Evolutionary conservation across 225 moss, liverwort and hornwort genomes (phyloP).

Genomic region (Climacium dendroides): DNA sequence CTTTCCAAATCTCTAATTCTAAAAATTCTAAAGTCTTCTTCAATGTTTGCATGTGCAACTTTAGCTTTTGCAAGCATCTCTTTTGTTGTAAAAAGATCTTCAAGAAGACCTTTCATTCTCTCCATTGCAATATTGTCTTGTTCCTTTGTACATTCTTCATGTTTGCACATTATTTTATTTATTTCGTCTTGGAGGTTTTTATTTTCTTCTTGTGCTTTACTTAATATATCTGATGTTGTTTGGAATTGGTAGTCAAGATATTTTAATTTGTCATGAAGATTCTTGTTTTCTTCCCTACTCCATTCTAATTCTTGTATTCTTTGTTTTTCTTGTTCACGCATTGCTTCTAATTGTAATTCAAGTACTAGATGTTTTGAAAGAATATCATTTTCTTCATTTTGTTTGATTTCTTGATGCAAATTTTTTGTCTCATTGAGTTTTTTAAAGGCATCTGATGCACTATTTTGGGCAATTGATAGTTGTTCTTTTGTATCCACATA

Average conservation of each 20-base stretch:
- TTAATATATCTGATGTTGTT: not conserved
- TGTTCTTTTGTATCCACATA: not conserved
- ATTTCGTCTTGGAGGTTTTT: not conserved
- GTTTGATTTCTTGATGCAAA: not conserved
- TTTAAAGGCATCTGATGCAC: not conserved
- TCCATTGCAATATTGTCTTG: not conserved
- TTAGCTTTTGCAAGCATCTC: slow-evolving; percentile 9
- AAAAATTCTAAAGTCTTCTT: not conserved
- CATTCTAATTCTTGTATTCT: not conserved
- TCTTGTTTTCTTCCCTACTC: not conserved
- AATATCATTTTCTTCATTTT: not conserved
- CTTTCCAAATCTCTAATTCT: not conserved
- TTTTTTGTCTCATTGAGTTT: not conserved
- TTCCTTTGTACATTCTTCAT: not conserved
- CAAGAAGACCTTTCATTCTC: not conserved
- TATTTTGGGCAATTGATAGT: not conserved
- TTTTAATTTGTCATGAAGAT: not conserved
- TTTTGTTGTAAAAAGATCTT: slow-evolving; percentile 10
- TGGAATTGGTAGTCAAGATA: not conserved
- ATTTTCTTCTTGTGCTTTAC: not conserved
- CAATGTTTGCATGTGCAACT: not conserved
- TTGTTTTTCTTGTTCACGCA: not conserved
- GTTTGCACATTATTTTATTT: not conserved
- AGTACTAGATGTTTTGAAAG: not conserved
- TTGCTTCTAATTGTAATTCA: not conserved